Evolutionary conservation across 257 asterid species (phyloP), one percentile per base, ranked within the genome.

Genomic region (Fraxinus pennsylvanica): DNA sequence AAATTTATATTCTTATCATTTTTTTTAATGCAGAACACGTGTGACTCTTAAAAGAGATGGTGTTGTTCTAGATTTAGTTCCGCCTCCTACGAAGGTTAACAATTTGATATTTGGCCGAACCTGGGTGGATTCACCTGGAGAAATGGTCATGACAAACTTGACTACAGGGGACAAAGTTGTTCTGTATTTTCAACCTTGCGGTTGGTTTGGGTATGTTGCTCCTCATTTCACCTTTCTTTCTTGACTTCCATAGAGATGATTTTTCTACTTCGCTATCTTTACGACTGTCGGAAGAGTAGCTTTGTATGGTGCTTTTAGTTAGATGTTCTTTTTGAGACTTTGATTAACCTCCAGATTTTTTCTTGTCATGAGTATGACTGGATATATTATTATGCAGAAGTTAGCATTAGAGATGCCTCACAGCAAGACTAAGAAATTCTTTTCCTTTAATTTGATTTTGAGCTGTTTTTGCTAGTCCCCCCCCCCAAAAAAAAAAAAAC

Each of bases 91-190:
- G 63, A 96, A 96, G 86, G 97, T 92, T 43, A 91, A 93, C 87
- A 96, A 96, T 80, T 86, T 96, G 86, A 93, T 96, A 22, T 96
- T 93, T 84, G 99, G 99, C 65, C 90, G 99, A 84, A 96, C 99
- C 13, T 96, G 99, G 98, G 94, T 96, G 74, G 99, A 96, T 87
- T 93, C 99, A 25, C 90, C 93, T 13, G 97, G 97, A 80, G 97
- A 96, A 81, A 93, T 96, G 98, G 74, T 96, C 72, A 84, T 96
- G 97, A 89, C 97, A 57, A 93, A 96, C 88, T 52, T 87, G 86
- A 93, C 97, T 29, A 93, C 99, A 1, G 99, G 99, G 81, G 99
- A 96, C 84, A 96, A 96, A 90, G 98, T 86, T 68, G 92, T 93
- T 38, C 90, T 96, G 57, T 96, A 90, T 86, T 96, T 96, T 88